These are phyloP conservation scores for Chlamydomonas sp. DNA, from an alignment of 139 green algal genomes.

Conservation along the genomic window DNA sequence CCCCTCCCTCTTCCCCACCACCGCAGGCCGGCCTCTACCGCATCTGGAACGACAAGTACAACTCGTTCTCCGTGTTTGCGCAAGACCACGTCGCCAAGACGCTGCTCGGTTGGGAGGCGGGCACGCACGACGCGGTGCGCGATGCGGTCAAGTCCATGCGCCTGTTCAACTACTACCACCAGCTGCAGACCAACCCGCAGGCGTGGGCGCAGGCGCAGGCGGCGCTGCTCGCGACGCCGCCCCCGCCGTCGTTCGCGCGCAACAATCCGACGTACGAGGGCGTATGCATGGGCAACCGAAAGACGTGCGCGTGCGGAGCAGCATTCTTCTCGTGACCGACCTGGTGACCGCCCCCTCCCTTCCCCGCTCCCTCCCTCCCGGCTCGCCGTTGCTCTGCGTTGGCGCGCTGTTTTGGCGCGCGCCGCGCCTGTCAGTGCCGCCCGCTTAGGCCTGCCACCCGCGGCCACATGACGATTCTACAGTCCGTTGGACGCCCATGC, in stretches of 20 bases:
- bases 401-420: too few relatives aligned
- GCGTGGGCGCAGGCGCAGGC: conserved; percentile 48
- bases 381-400: too few relatives aligned
- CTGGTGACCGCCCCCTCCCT: too few relatives aligned
- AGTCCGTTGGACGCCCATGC: too few relatives aligned
- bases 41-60: conserved; percentile 74
- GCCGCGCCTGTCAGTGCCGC: too few relatives aligned
- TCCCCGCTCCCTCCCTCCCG: too few relatives aligned
- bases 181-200: conserved; percentile 35
- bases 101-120: conserved; percentile 57
- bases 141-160: conserved; percentile 83
- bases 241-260: conserved; percentile 65
- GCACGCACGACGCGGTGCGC: conserved; percentile 54
- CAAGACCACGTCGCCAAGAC: conserved; percentile 74
- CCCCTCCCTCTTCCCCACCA: neutral
- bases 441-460: too few relatives aligned
- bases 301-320: conserved; percentile 71
- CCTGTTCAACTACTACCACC: conserved; percentile 72
- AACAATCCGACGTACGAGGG: conserved; percentile 71
- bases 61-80: conserved; percentile 31
- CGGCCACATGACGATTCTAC: too few relatives aligned
- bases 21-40: conserved; percentile 66
- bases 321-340: conserved; percentile 63
- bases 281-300: conserved; percentile 88
- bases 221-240: conserved; percentile 48